Base-by-base conservation (phyloP, 495 filamentous ascomycete species). In the Penicillium canescens region DNA sequence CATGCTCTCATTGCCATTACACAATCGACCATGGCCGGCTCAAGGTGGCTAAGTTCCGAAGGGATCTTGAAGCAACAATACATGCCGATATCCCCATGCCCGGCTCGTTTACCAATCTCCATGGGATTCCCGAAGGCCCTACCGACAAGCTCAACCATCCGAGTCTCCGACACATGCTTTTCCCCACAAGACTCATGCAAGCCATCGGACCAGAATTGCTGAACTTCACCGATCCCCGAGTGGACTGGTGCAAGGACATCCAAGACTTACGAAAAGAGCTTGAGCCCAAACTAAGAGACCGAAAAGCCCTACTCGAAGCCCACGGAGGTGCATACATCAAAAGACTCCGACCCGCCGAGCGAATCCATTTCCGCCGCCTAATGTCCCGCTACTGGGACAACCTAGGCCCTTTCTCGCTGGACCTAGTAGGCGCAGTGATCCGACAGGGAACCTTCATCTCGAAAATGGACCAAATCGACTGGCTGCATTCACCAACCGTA, bases 351-450 rank as follows among this genome's bases (percentile, higher is more conserved):
- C 59, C 50, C 7, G 55, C 36, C 6, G 67, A 82, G 64, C 62
- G 68, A 24, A 59, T 86, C 16, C 75, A 80, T 3, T 71, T 88
- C 43, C 81, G 88, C 14, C 82, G 83, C 56, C 89, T 90, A 84
- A 87, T 93, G 84, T 80, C 79, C 9, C 77, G 82, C n/a, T 93
- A 93, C 71, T 91, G 87, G 87, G 81, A 85, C 36, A 96, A 93
- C 55, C 77, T 77, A 21, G 82, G 82, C 6, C 72, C 76, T 0
- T 92, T 92, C 57, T 84, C 82, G 0, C 74, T 92, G 12, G 88
- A 93, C 62, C 84, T 96, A 3, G 72, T 84, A 20, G 85, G 85
- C 26, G 91, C 90, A 0, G 89, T 94, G 14, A 81, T 92, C 58
- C 80, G 91, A 0, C 91, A 96, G 61, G 81, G 85, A 12, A 74